Evolutionary conservation across 2,329 filamentous ascomycete genomes (phyloP).

Genomic region (Neonectria coccinea): DNA sequence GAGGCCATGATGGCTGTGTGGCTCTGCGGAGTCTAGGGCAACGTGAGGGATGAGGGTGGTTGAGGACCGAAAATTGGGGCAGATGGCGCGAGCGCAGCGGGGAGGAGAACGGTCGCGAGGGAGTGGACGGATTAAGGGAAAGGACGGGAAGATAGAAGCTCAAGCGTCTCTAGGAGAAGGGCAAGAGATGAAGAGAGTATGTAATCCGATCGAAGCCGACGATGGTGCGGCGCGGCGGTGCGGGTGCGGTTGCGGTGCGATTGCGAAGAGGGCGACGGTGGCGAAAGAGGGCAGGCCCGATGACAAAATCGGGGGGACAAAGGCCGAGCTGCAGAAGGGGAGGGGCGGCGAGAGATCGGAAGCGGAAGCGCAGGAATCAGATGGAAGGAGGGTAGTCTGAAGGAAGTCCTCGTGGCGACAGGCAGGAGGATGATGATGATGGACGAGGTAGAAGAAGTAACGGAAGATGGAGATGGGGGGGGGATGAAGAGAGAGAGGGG

Average conservation of each 20-base stretch:
- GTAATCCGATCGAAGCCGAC: slow-evolving; percentile 31
- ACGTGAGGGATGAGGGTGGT: slow-evolving; percentile 28
- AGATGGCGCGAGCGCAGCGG: slow-evolving; percentile 34
- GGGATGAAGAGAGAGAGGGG: slow-evolving; percentile 15
- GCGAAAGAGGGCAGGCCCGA: slow-evolving; percentile 27
- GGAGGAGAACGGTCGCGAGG: slow-evolving; percentile 35
- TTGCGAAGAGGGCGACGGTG: slow-evolving; percentile 2
- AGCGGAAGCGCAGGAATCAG: slow-evolving; percentile 34
- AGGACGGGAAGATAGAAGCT: slow-evolving; percentile 25
- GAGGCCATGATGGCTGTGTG: slow-evolving; percentile 62
- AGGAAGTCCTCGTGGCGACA: slow-evolving; percentile 26
- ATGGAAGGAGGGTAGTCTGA: slow-evolving; percentile 25
- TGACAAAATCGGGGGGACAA: slow-evolving; percentile 38
- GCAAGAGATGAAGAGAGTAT: slow-evolving; percentile 32
- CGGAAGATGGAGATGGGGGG: slow-evolving; percentile 22
- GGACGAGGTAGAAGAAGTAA: slow-evolving; percentile 30
- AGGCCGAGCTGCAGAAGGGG: slow-evolving; percentile 30
- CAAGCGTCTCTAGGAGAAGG: slow-evolving; percentile 16
- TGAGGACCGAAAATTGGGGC: slow-evolving; percentile 34
- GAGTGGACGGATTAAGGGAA: slow-evolving; percentile 21
- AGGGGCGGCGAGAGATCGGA: slow-evolving; percentile 39
- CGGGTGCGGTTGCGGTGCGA: slow-evolving; percentile 5
- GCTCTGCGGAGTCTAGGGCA: slow-evolving; percentile 28
- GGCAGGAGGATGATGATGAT: slow-evolving; percentile 29
- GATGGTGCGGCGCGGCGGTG: slow-evolving; percentile 13